phyloP scores from a whole-genome alignment of 257 asterid species.

The Primulina huaijiensis region DNA sequence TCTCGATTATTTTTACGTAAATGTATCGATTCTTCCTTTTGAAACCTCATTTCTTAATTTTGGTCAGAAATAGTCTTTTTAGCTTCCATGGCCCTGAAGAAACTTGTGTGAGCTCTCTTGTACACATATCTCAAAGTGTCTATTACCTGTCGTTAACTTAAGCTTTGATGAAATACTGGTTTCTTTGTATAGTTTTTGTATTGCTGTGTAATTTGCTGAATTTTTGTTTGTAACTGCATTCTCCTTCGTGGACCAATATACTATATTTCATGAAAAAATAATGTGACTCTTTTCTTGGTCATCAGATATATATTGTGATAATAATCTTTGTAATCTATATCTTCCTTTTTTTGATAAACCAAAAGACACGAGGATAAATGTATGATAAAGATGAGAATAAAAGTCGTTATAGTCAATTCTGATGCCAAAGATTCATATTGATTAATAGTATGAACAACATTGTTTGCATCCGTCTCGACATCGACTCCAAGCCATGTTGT shows the following conservation, averaged over 20 bases:
- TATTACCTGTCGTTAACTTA: slow-evolving; percentile 8
- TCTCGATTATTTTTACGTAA: not conserved
- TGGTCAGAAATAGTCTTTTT: not conserved
- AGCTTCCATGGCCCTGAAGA: slow-evolving; percentile 20
- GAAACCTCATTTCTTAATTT: slow-evolving; percentile 20
- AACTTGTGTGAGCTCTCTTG: not conserved
- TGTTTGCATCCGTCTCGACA: too few species aligned
- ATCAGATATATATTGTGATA: too few species aligned
- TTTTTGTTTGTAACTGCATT: not conserved
- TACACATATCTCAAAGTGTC: slow-evolving; percentile 16
- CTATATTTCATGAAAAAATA: not conserved
- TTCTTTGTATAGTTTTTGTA: too few species aligned
- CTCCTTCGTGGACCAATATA: not conserved
- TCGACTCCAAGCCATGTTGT: too few species aligned
- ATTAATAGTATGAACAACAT: too few species aligned
- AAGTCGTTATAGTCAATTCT: too few species aligned
- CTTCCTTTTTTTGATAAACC: too few species aligned
- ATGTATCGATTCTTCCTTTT: slow-evolving; percentile 9
- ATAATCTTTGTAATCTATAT: too few species aligned
- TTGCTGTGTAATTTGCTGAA: not conserved
- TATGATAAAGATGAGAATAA: too few species aligned
- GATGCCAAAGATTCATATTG: too few species aligned
- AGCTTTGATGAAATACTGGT: not conserved
- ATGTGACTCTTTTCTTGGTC: too few species aligned
- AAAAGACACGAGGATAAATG: too few species aligned